Conservation (phyloP, 345 rosid genomes). For the Lagerstroemia speciosa region DNA sequence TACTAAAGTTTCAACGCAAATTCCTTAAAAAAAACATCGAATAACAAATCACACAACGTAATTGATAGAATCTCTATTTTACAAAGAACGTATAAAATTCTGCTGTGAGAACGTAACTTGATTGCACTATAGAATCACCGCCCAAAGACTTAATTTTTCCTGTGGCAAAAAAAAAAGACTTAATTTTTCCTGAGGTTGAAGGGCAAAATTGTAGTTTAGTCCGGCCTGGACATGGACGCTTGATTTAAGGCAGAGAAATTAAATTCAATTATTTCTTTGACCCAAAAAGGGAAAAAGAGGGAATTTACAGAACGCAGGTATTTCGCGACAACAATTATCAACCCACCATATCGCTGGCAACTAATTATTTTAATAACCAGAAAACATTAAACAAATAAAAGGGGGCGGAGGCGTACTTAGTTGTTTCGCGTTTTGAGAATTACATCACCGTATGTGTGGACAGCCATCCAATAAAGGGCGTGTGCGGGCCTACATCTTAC, state of each 20-base stretch:
- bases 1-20: no score
- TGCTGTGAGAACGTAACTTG: no score
- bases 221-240: background rate
- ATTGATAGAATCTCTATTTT: no score
- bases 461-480: background rate
- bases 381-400: background rate
- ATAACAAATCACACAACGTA: no score
- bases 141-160: no score
- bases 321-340: slow-evolving; percentile 1
- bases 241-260: background rate
- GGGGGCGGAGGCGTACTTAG: background rate
- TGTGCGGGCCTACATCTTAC: background rate
- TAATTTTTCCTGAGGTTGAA: background rate
- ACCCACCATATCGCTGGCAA: slow-evolving; percentile 4
- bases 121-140: no score
- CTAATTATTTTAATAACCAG: background rate
- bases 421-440: background rate
- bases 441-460: background rate
- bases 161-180: no score
- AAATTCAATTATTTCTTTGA: background rate
- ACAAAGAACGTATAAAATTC: no score
- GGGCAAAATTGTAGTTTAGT: background rate
- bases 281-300: background rate
- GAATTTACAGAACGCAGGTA: background rate
- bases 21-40: no score